Evolutionary conservation across 345 rosid species (phyloP).

Genomic region (Fremontodendron californicum): DNA sequence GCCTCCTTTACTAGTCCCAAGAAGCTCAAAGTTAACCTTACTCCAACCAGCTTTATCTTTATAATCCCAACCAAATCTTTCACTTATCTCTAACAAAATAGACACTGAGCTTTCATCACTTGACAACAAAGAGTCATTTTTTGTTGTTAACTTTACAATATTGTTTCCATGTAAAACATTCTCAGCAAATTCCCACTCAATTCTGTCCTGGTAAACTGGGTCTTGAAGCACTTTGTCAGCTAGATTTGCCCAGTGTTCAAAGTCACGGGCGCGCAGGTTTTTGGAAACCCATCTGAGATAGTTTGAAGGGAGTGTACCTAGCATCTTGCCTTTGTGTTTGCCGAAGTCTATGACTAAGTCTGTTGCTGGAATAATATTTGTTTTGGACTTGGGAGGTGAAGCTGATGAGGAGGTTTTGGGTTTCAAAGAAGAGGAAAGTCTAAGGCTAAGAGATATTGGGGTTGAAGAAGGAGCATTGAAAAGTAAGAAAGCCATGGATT

Average conservation of each 20-base stretch:
- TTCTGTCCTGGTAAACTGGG: conserved; percentile 58
- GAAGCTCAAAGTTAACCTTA: conserved; percentile 52
- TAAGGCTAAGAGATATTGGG: not conserved
- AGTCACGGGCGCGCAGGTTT: conserved; percentile 61
- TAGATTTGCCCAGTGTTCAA: conserved; percentile 63
- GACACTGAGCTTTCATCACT: conserved; percentile 36
- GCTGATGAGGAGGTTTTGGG: not conserved
- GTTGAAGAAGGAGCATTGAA: not conserved
- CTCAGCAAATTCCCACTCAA: conserved; percentile 81
- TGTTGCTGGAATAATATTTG: conserved; percentile 40
- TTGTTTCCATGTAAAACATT: conserved; percentile 42
- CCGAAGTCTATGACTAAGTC: conserved; percentile 73
- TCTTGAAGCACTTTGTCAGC: conserved; percentile 73
- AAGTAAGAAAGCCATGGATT: not conserved
- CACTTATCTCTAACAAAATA: conserved; percentile 61
- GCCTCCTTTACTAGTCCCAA: conserved; percentile 75
- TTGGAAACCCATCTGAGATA: conserved; percentile 78
- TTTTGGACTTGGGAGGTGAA: not conserved
- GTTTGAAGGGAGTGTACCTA: conserved; percentile 68
- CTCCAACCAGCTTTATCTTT: conserved; percentile 72
- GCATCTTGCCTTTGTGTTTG: conserved; percentile 75
- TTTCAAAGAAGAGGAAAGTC: not conserved
- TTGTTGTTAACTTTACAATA: conserved; percentile 3
- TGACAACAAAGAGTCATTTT: not conserved
- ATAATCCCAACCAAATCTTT: conserved; percentile 83